These are phyloP conservation scores for Yarrowia galli DNA, from an alignment of 1,139 yeast genomes.

Conservation along the genomic window DNA sequence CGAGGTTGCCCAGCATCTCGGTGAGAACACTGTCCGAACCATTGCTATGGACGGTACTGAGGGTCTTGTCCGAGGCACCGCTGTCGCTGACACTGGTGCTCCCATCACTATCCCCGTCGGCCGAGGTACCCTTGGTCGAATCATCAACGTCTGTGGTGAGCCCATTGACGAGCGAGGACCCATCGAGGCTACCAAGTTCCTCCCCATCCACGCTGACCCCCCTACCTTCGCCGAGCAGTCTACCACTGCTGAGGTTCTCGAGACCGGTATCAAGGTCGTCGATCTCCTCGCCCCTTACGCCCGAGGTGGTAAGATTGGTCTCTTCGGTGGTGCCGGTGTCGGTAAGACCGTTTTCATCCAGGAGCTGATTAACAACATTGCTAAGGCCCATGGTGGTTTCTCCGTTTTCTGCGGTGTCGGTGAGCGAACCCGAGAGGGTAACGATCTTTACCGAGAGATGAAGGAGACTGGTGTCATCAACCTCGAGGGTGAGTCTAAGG, in stretches of 20 bases:
- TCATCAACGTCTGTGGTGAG: slow-evolving; percentile 98
- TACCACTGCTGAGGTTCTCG: slow-evolving; percentile 96
- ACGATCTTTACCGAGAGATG: slow-evolving; percentile 99
- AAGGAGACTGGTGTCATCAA: slow-evolving; percentile 99
- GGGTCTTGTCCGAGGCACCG: slow-evolving; percentile 98
- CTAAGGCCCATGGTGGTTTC: slow-evolving; percentile 99
- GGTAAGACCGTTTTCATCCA: slow-evolving; percentile 99
- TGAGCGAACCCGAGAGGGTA: slow-evolving; percentile 99
- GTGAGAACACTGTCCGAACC: slow-evolving; percentile 99
- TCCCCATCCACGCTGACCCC: slow-evolving; percentile 99
- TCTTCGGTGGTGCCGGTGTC: slow-evolving; percentile 99
- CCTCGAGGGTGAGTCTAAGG: slow-evolving; percentile 99
- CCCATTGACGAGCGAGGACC: slow-evolving; percentile 99
- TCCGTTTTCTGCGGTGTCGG: slow-evolving; percentile 99
- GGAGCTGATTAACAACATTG: slow-evolving; percentile 99
- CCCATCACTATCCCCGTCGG: slow-evolving; percentile 99
- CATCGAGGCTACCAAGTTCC: slow-evolving; percentile 85
- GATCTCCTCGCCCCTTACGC: slow-evolving; percentile 99
- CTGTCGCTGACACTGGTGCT: slow-evolving; percentile 93
- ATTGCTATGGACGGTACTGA: slow-evolving; percentile 99
- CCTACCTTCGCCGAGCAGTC: slow-evolving; percentile 97
- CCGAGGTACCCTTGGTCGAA: slow-evolving; percentile 98
- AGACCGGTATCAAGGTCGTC: slow-evolving; percentile 99
- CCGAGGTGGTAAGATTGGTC: slow-evolving; percentile 99
- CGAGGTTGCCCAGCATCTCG: slow-evolving; percentile 99